A percentile compares a stretch with the other conserved stretches of the same genome.
Conservation (phyloP, 177 flowering plant species). For the Vitis hybrid region DNA sequence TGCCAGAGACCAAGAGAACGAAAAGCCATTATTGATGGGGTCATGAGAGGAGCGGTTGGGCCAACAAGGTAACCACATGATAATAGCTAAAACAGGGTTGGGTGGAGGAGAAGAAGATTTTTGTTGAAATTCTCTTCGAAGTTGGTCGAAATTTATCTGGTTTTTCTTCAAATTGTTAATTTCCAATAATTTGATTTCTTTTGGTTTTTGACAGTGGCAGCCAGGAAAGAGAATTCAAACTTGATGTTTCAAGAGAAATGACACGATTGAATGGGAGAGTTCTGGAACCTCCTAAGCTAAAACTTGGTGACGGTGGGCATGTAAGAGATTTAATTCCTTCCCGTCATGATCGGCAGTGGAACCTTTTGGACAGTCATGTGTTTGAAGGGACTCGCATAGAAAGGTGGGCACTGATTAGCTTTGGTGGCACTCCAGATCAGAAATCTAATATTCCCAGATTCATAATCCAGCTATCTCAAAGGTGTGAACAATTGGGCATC, state of each 20-base stretch:
- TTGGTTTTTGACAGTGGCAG: conserved; percentile 46
- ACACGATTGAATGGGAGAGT: conserved; percentile 76
- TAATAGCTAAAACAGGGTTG: too few species aligned
- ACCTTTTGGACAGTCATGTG: conserved; percentile 79
- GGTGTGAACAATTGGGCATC: conserved; percentile 85
- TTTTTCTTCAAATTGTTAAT: not conserved
- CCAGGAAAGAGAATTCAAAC: conserved; percentile 68
- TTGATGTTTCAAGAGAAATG: conserved; percentile 77
- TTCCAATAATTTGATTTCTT: not conserved
- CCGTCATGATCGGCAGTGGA: conserved; percentile 87
- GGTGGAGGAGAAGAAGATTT: too few species aligned
- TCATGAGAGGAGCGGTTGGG: conserved; percentile 72
- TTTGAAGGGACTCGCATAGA: conserved; percentile 76
- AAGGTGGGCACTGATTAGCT: conserved; percentile 85
- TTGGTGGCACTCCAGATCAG: conserved; percentile 78
- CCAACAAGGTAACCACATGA: conserved; percentile 65
- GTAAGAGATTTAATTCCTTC: conserved; percentile 65
- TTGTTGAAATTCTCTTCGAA: not conserved
- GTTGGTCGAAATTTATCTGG: not conserved
- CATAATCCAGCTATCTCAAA: conserved; percentile 62
- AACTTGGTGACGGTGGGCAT: conserved; percentile 80
- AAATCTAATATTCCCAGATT: conserved; percentile 62
- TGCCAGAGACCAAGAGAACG: conserved; percentile 81
- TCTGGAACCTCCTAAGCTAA: conserved; percentile 86
- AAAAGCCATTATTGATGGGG: conserved; percentile 65